Conservation (phyloP, 805 yeast species). For the Ogataea pini region DNA sequence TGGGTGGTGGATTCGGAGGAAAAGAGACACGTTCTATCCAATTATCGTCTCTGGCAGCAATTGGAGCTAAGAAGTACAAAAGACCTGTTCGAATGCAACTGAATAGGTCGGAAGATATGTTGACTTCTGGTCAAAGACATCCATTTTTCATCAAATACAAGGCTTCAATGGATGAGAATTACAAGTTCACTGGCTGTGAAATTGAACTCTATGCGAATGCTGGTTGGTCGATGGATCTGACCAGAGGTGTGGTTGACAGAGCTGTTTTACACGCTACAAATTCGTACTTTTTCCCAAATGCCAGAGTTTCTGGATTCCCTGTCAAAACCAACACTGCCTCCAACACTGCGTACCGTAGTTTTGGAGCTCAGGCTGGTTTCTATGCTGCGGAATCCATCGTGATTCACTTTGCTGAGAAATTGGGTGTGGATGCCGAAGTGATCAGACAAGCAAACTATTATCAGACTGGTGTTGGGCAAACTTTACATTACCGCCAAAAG, state of each 20-base stretch:
- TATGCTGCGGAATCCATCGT: constrained; percentile 44
- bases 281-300: constrained; percentile 45
- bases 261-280: constrained; percentile 46
- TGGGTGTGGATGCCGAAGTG: constrained; percentile 41
- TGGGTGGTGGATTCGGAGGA: constrained; percentile 55
- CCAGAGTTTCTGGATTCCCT: constrained; percentile 38
- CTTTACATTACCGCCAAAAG: constrained; percentile 43
- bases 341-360: constrained; percentile 50
- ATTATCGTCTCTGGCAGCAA: constrained; percentile 40
- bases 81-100: constrained; percentile 45
- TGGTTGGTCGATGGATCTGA: constrained; percentile 50
- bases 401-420: constrained; percentile 40
- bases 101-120: constrained; percentile 47
- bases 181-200: constrained; percentile 42
- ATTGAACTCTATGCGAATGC: constrained; percentile 45
- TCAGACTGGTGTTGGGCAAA: constrained; percentile 30
- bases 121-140: constrained; percentile 47
- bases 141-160: constrained; percentile 46
- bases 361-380: constrained; percentile 55
- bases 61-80: constrained; percentile 44
- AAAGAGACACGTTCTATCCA: constrained; percentile 46
- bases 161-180: constrained; percentile 43
- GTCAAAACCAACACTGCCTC: constrained; percentile 48
- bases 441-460: constrained; percentile 42
- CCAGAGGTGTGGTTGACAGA: constrained; percentile 50